Conservation (phyloP, 108 stramenopile species). For the Cyclostephanos invisitatus region DNA sequence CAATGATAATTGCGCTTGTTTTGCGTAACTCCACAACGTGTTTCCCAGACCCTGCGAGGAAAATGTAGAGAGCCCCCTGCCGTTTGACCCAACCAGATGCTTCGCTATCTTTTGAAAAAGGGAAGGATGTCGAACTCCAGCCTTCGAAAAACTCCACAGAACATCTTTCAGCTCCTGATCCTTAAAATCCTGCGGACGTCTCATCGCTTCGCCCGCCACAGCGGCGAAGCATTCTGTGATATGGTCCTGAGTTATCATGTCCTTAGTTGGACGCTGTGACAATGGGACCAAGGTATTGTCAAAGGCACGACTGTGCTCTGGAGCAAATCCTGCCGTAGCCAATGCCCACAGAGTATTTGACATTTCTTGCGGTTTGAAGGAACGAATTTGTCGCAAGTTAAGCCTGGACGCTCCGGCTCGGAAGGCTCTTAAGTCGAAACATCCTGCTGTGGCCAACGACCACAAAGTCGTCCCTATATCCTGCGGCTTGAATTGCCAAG, state of each 20-base stretch:
- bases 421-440: constrained; percentile 57
- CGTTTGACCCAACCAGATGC: constrained; percentile 52
- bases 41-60: constrained; percentile 78
- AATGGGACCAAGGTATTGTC: constrained; percentile 68
- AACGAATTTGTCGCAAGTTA: constrained; percentile 37
- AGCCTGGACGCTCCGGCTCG: constrained; percentile 57
- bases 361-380: constrained; percentile 81
- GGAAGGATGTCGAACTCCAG: constrained; percentile 72
- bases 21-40: constrained; percentile 58
- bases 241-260: constrained; percentile 52
- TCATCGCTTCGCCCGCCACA: constrained; percentile 66
- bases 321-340: constrained; percentile 67
- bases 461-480: constrained; percentile 49
- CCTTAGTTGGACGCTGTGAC: constrained; percentile 35
- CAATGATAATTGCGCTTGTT: constrained; percentile 73
- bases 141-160: constrained; percentile 73
- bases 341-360: constrained; percentile 77
- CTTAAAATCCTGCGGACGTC: constrained; percentile 77
- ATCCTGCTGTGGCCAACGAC: constrained; percentile 72
- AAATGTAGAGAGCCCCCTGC: constrained; percentile 65
- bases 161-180: constrained; percentile 84
- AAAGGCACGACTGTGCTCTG: constrained; percentile 58
- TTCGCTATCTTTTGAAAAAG: constrained; percentile 72
- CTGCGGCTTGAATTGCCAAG: constrained; percentile 53
- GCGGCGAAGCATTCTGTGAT: constrained; percentile 61